These are phyloP conservation scores for Aristolochia fimbriata DNA, from an alignment of 164 flowering plant genomes.

Conservation along the genomic window DNA sequence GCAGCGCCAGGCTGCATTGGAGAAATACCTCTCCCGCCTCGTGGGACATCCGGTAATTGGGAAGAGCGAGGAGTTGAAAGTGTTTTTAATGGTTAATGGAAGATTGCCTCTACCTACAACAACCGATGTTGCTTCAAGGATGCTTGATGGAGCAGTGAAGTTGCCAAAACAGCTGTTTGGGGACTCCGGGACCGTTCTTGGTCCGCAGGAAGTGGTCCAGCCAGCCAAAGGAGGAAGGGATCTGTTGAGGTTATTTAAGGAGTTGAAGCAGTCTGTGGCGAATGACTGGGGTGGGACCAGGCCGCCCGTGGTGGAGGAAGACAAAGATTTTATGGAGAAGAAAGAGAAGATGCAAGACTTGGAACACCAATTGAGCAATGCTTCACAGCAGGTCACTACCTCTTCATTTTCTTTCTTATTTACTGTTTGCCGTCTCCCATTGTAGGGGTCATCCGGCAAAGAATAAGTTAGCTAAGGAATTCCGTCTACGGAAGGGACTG, in stretches of 20 bases:
- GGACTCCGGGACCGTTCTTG: conserved; percentile 32
- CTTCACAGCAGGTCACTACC: conserved; percentile 61
- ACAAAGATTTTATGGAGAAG: conserved; percentile 82
- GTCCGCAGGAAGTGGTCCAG: conserved; percentile 58
- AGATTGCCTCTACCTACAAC: conserved; percentile 56
- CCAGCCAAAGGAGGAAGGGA: conserved; percentile 93
- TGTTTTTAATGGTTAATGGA: conserved; percentile 73
- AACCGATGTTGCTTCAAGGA: conserved; percentile 72
- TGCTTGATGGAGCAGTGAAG: conserved; percentile 89
- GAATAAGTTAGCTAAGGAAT: no score
- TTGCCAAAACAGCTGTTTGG: conserved; percentile 83
- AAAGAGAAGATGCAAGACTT: conserved; percentile 68
- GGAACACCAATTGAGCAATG: conserved; percentile 67
- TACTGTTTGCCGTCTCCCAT: no score
- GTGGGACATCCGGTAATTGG: conserved; percentile 71
- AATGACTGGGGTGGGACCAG: conserved; percentile 83
- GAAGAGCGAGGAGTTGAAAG: conserved; percentile 77
- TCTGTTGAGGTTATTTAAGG: conserved; percentile 74
- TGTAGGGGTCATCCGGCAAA: no score
- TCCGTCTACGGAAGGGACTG: no score
- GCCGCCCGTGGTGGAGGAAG: conserved; percentile 71
- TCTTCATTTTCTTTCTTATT: neutral
- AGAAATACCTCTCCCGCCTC: conserved; percentile 75
- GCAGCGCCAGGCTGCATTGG: conserved; percentile 81
- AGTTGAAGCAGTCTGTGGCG: conserved; percentile 74